Percentiles rank a stretch among this genome's conserved stretches.
Evolutionary conservation across 2,329 filamentous ascomycete genomes (phyloP).

Genomic region (Helminthosporium solani): DNA sequence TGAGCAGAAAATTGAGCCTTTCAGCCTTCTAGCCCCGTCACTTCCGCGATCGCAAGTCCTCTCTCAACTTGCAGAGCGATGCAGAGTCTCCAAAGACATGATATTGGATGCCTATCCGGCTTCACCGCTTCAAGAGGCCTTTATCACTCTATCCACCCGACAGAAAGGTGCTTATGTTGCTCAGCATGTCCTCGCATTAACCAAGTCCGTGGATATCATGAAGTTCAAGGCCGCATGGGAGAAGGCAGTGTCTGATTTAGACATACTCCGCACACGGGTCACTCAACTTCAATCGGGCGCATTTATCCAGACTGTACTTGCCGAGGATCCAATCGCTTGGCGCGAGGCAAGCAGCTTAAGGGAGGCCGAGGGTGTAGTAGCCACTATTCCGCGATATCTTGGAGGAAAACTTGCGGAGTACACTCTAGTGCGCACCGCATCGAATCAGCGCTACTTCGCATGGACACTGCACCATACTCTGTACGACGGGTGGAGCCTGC

Average conservation of each 20-base stretch:
- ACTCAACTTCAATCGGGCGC: slow-evolving; percentile 27
- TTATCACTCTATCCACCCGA: slow-evolving; percentile 51
- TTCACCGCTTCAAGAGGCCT: slow-evolving; percentile 47
- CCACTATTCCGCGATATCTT: slow-evolving; percentile 20
- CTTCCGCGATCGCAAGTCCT: slow-evolving; percentile 16
- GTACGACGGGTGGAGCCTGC: slow-evolving; percentile 44
- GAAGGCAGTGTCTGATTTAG: slow-evolving; percentile 45
- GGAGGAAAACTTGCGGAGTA: slow-evolving; percentile 30
- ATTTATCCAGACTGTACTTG: slow-evolving; percentile 32
- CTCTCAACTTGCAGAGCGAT: slow-evolving; percentile 25
- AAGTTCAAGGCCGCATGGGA: slow-evolving; percentile 52
- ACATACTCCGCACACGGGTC: slow-evolving; percentile 52
- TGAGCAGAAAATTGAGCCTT: slow-evolving; percentile 21
- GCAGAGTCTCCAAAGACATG: slow-evolving; percentile 17
- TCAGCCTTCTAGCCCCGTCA: slow-evolving; percentile 20
- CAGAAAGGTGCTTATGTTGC: slow-evolving; percentile 52
- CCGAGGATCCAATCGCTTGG: slow-evolving; percentile 30
- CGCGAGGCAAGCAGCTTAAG: slow-evolving; percentile 19
- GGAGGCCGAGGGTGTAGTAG: slow-evolving; percentile 16
- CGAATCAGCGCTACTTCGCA: slow-evolving; percentile 30
- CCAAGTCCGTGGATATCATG: slow-evolving; percentile 40
- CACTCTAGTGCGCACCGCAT: slow-evolving; percentile 22
- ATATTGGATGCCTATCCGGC: slow-evolving; percentile 46
- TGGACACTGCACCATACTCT: slow-evolving; percentile 45
- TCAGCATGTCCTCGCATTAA: slow-evolving; percentile 47